Evolutionary conservation across 805 yeast species (phyloP).

Genomic region (Torulaspora maleeae): DNA sequence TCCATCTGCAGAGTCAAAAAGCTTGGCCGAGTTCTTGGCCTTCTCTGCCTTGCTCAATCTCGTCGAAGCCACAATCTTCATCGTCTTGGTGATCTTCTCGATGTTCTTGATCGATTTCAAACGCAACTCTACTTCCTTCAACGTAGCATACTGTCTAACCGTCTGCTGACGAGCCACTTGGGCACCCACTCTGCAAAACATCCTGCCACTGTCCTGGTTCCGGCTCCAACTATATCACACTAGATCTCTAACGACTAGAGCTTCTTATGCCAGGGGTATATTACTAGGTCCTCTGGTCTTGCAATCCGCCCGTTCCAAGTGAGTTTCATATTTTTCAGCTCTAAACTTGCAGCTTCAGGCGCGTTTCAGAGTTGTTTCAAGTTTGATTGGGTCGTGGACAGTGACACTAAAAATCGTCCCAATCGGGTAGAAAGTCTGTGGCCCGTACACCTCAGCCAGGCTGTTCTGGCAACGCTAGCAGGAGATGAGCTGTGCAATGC

Average conservation of each 20-base stretch:
- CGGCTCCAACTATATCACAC: no score
- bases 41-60: slow-evolving; percentile 92
- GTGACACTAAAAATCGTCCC: no score
- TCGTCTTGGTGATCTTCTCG: slow-evolving; percentile 98
- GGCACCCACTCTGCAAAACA: slow-evolving; percentile 13
- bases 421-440: no score
- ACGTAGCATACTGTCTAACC: slow-evolving; percentile 87
- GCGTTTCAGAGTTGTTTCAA: neutral
- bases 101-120: slow-evolving; percentile 97
- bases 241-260: neutral
- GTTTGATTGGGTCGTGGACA: slow-evolving; percentile 4
- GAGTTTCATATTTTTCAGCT: slow-evolving; percentile 2
- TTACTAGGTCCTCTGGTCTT: neutral
- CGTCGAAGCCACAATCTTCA: slow-evolving; percentile 99
- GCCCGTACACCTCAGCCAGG: no score
- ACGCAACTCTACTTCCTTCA: slow-evolving; percentile 97
- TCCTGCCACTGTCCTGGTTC: neutral
- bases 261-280: neutral
- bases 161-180: slow-evolving; percentile 12
- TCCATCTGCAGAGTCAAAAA: slow-evolving; percentile 71
- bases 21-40: slow-evolving; percentile 85
- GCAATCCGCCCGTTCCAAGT: neutral
- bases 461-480: no score
- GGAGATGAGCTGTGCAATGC: no score
- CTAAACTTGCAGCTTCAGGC: neutral